Conservation (phyloP, 805 yeast species). For the Wickerhamiella occidentalis region DNA sequence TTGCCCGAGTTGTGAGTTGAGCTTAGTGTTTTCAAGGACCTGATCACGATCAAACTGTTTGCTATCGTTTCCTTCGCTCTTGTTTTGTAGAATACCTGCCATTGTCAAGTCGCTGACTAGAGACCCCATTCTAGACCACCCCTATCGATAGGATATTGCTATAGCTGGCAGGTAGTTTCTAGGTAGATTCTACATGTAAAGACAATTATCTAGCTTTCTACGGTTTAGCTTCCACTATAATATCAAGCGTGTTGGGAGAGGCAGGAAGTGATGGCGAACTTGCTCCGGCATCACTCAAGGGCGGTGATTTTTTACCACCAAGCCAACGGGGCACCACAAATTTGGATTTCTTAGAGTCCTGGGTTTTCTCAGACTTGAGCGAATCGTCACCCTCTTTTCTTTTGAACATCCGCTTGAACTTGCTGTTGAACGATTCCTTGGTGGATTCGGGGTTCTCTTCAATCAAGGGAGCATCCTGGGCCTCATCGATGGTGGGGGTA, state of each 20-base stretch:
- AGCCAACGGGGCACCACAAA: neutral
- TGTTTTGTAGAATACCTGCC: constrained; percentile 17
- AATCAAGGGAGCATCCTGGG: neutral
- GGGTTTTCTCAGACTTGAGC: neutral
- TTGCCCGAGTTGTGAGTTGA: constrained; percentile 41
- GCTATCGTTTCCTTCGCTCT: neutral
- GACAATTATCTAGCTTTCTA: no score
- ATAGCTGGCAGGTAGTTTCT: no score
- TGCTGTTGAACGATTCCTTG: neutral
- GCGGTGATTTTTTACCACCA: neutral
- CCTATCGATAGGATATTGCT: neutral
- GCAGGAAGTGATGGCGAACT: neutral
- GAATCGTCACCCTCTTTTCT: neutral
- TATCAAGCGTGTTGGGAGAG: neutral
- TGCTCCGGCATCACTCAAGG: neutral
- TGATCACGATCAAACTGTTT: constrained; percentile 38
- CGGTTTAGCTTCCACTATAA: neutral
- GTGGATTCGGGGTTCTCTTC: neutral
- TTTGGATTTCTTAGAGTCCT: neutral
- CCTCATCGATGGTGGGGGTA: neutral
- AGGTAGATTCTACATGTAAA: no score
- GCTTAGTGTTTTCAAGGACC: constrained; percentile 66
- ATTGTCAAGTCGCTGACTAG: constrained; percentile 1
- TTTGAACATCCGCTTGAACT: constrained; percentile 1
- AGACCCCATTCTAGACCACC: neutral